Percentiles rank a stretch among this genome's conserved stretches.
Conservation (phyloP, 805 yeast species). For the Starmerella apicola region DNA sequence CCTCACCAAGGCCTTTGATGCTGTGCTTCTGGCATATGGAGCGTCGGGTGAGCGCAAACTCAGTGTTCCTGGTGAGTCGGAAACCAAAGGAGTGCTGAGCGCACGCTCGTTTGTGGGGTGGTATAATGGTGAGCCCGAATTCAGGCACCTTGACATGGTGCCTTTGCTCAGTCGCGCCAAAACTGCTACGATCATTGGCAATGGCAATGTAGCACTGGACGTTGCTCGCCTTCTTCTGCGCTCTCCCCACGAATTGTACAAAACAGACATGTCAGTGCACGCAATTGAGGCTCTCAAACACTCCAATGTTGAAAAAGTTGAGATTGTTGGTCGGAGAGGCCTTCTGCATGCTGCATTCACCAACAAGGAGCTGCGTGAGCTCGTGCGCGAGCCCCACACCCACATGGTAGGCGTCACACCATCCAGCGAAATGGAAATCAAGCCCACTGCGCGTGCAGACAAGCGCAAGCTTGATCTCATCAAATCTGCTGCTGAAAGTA, state of each 20-base stretch:
- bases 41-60: conserved; percentile 42
- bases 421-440: conserved; percentile 1
- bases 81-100: conserved; percentile 49
- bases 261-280: conserved; percentile 58
- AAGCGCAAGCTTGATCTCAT: conserved; percentile 18
- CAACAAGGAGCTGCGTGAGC: conserved; percentile 80
- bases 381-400: conserved; percentile 32
- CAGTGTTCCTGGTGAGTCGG: conserved; percentile 45
- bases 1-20: conserved; percentile 49
- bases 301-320: conserved; percentile 50
- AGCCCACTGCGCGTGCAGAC: conserved; percentile 11
- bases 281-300: conserved; percentile 45
- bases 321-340: conserved; percentile 78
- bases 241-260: conserved; percentile 42
- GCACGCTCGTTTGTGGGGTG: conserved; percentile 87
- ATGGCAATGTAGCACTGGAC: conserved; percentile 93
- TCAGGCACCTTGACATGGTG: conserved; percentile 39
- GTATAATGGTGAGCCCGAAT: conserved; percentile 85
- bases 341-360: conserved; percentile 77
- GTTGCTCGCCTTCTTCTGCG: conserved; percentile 68
- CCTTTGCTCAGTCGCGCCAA: conserved; percentile 38
- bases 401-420: conserved; percentile 15
- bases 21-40: conserved; percentile 74
- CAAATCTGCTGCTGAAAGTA: conserved; percentile 1
- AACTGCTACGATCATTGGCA: conserved; percentile 76